A percentile compares a stretch with the other conserved stretches of the same genome.
Evolutionary conservation across 495 filamentous ascomycete species (phyloP).

Genomic region (Rostrohypoxylon terebratum): DNA sequence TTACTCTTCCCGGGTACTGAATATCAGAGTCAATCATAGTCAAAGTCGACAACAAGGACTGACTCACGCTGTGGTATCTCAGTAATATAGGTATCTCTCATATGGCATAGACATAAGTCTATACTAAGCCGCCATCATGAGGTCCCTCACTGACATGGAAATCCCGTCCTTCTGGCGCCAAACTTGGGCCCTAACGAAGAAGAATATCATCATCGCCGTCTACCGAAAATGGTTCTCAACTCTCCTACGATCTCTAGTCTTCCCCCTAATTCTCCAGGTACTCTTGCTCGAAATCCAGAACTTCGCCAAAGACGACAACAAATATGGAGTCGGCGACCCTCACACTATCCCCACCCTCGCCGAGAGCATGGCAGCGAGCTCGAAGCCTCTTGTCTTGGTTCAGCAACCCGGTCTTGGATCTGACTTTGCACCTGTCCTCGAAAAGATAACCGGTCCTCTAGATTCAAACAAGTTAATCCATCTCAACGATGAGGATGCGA

Average conservation of each 20-base stretch:
- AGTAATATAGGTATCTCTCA: neutral
- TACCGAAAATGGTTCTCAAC: conserved; percentile 70
- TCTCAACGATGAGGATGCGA: conserved; percentile 59
- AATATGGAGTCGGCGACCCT: conserved; percentile 70
- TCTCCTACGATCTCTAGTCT: conserved; percentile 68
- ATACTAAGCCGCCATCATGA: conserved; percentile 2
- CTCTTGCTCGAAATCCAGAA: conserved; percentile 70
- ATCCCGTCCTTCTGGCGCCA: conserved; percentile 61
- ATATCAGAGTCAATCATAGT: conserved; percentile 12
- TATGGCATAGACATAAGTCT: conserved; percentile 20
- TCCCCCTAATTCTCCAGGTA: conserved; percentile 71
- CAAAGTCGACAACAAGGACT: conserved; percentile 3
- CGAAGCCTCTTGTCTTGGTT: conserved; percentile 69
- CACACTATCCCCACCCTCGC: conserved; percentile 64
- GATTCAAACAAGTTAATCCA: conserved; percentile 61
- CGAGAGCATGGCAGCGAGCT: conserved; percentile 57
- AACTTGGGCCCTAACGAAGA: conserved; percentile 71
- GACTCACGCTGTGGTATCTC: neutral
- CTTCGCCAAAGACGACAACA: conserved; percentile 66
- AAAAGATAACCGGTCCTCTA: conserved; percentile 62
- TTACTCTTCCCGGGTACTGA: conserved; percentile 3
- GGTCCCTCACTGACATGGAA: conserved; percentile 23
- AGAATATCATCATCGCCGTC: conserved; percentile 73
- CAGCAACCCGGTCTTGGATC: conserved; percentile 71
- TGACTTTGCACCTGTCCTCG: conserved; percentile 71